Evolutionary conservation across 2,329 filamentous ascomycete genomes (phyloP).

Genomic region (Falciphora oryzae): DNA sequence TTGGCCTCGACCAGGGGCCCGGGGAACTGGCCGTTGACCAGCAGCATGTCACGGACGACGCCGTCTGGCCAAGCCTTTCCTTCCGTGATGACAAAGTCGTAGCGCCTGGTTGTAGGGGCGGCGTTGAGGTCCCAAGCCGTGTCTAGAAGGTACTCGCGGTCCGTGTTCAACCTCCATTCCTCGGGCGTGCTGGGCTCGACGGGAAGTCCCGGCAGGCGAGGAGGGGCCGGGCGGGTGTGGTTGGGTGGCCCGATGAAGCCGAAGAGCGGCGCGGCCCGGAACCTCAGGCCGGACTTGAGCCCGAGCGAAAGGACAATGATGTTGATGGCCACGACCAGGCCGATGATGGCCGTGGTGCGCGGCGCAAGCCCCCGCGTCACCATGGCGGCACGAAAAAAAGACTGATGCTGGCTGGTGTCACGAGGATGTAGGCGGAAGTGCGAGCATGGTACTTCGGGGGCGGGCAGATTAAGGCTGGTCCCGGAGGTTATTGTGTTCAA

Average conservation of each 20-base stretch:
- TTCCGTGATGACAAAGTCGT: conserved; percentile 54
- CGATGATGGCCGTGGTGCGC: conserved; percentile 4
- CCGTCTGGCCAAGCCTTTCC: conserved; percentile 32
- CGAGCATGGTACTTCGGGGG: neutral
- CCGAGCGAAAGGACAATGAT: conserved; percentile 5
- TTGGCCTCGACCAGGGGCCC: conserved; percentile 66
- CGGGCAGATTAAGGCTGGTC: neutral
- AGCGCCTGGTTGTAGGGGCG: conserved; percentile 44
- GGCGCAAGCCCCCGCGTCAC: conserved; percentile 3
- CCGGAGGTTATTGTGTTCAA: neutral
- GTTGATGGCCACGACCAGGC: conserved; percentile 7
- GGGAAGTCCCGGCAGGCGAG: conserved; percentile 4
- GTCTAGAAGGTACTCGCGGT: conserved; percentile 10
- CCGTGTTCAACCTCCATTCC: conserved; percentile 13
- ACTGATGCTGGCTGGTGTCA: neutral
- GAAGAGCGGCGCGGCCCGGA: conserved; percentile 2
- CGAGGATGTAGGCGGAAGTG: neutral
- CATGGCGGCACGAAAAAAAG: neutral
- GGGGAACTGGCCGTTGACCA: conserved; percentile 70
- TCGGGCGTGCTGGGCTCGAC: conserved; percentile 6
- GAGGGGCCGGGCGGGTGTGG: neutral
- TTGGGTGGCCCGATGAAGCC: conserved; percentile 2
- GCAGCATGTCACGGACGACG: conserved; percentile 20
- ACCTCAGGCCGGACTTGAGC: neutral
- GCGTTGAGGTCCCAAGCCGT: conserved; percentile 48